Evolutionary conservation across 768 basidiomycete genomes (phyloP).

Genomic region (Fomitopsis pulvina): DNA sequence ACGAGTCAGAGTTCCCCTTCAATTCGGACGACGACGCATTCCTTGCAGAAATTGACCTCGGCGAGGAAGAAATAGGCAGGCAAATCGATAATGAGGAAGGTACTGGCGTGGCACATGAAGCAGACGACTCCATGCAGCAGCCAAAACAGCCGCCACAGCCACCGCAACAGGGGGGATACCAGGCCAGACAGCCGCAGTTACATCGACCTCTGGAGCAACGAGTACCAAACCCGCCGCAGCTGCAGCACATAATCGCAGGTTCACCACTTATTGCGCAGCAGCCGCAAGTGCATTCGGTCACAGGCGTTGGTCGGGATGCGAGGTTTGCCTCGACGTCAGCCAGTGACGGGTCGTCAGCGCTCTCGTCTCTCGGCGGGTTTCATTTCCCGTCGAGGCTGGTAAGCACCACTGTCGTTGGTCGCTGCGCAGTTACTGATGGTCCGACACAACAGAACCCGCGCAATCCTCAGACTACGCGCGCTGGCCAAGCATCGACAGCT

Average conservation of each 20-base stretch:
- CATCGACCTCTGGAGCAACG: too few species aligned
- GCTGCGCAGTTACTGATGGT: too few species aligned
- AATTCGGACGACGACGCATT: conserved; percentile 65
- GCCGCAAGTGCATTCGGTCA: too few species aligned
- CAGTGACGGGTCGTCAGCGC: too few species aligned
- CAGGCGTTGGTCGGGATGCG: too few species aligned
- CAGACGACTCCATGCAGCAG: not conserved
- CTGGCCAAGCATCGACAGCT: not conserved
- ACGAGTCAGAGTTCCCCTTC: conserved; percentile 41
- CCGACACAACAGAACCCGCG: not conserved
- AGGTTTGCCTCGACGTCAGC: too few species aligned
- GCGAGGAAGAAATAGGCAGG: conserved; percentile 24
- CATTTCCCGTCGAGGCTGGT: conserved; percentile 8
- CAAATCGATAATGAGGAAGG: conserved; percentile 37
- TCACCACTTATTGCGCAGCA: too few species aligned
- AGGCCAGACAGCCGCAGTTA: too few species aligned
- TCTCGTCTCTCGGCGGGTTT: conserved; percentile 15
- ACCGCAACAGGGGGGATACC: too few species aligned
- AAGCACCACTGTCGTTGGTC: too few species aligned
- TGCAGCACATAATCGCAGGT: too few species aligned
- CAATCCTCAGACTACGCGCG: not conserved
- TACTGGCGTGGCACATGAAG: conserved; percentile 3
- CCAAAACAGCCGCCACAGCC: not conserved
- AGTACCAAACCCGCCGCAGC: too few species aligned
- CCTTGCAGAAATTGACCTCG: conserved; percentile 46